Conservation (phyloP, 805 yeast species). For the Pichia scutulata region DNA sequence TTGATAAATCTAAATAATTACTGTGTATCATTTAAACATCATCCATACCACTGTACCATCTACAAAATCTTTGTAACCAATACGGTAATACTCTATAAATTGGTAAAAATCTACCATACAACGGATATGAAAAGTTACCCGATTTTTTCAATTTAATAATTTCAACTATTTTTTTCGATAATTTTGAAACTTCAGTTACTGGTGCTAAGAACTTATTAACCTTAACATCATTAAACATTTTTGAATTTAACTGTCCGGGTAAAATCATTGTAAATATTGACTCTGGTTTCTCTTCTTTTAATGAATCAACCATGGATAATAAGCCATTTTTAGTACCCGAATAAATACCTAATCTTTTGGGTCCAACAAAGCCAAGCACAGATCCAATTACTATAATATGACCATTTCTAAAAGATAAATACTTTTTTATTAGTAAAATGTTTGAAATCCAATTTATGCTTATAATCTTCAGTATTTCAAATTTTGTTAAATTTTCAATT, state of each 20-base stretch:
- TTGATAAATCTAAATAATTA: constrained; percentile 18
- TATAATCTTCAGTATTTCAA: constrained; percentile 26
- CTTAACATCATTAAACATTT: constrained; percentile 41
- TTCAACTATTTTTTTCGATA: constrained; percentile 31
- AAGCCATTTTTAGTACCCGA: constrained; percentile 43
- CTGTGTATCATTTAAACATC: constrained; percentile 8
- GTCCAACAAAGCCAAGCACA: constrained; percentile 41
- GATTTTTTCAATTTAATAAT: constrained; percentile 31
- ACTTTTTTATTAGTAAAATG: constrained; percentile 31
- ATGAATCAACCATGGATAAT: constrained; percentile 37
- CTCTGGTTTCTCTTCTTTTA: constrained; percentile 32
- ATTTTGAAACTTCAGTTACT: constrained; percentile 29
- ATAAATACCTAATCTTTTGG: constrained; percentile 39
- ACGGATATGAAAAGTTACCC: constrained; percentile 39
- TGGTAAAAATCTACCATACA: constrained; percentile 41
- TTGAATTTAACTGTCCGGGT: constrained; percentile 45
- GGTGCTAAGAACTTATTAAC: constrained; percentile 44
- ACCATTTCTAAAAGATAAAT: constrained; percentile 21
- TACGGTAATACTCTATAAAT: constrained; percentile 35
- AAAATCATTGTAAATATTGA: constrained; percentile 31
- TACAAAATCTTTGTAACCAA: constrained; percentile 26
- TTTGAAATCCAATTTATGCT: constrained; percentile 39
- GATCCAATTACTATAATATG: constrained; percentile 40
- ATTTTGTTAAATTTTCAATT: constrained; percentile 21
- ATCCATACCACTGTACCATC: constrained; percentile 28